Evolutionary conservation across 2,329 filamentous ascomycete species (phyloP).

Genomic region (Botrytis sinoallii): DNA sequence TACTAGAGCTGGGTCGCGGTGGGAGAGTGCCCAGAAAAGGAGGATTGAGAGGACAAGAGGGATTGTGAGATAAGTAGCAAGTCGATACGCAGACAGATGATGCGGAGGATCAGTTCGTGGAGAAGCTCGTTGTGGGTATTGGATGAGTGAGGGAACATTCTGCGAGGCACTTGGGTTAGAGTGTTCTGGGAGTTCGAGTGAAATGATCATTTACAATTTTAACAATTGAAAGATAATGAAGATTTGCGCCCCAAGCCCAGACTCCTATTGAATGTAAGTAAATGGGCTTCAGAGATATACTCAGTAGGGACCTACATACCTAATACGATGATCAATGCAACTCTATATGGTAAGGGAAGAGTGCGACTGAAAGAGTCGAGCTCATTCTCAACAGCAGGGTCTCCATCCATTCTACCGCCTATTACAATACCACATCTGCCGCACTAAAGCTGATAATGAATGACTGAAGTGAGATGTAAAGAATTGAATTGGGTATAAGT

Average conservation of each 20-base stretch:
- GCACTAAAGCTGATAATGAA: constrained; percentile 24
- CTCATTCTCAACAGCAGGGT: constrained; percentile 64
- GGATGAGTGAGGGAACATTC: constrained; percentile 82
- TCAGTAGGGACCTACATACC: constrained; percentile 51
- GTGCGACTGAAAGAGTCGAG: constrained; percentile 85
- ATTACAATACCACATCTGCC: constrained; percentile 33
- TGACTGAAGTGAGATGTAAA: constrained; percentile 30
- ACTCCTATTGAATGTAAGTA: constrained; percentile 56
- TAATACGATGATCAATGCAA: constrained; percentile 79
- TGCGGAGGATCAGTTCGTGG: constrained; percentile 65
- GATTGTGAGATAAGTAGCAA: constrained; percentile 72
- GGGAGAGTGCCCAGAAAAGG: constrained; percentile 80
- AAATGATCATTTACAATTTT: constrained; percentile 60
- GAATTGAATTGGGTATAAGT: background rate
- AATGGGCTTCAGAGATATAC: constrained; percentile 6
- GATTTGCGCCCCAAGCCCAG: constrained; percentile 92
- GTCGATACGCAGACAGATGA: constrained; percentile 79
- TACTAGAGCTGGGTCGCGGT: constrained; percentile 65
- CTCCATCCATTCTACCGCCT: constrained; percentile 61
- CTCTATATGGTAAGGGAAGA: constrained; percentile 84
- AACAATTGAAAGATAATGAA: constrained; percentile 76
- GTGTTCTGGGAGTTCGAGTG: constrained; percentile 2
- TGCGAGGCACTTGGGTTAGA: constrained; percentile 36
- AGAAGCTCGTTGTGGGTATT: constrained; percentile 74
- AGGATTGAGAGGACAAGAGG: constrained; percentile 70